Evolutionary conservation across 306 rosid species (phyloP), one percentile per base, ranked within the genome.

Genomic region (Crataegus laevigata): DNA sequence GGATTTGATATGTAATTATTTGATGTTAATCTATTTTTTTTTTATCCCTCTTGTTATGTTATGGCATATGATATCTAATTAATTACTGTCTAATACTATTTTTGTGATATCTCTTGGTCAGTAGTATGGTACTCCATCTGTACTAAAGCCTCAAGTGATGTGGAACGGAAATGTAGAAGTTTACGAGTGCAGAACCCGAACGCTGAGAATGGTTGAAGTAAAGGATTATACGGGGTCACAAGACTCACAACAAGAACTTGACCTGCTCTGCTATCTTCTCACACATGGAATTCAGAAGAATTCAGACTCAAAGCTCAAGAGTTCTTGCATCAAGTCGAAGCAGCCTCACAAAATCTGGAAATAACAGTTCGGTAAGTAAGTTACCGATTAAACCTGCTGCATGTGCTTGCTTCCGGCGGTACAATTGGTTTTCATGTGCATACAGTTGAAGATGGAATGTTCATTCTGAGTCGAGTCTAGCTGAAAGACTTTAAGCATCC

Each of bases 81-180:
- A n/a, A 55, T 10, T n/a, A n/a, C n/a, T 55, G 51, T 55, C 3
- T 8, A 55, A n/a, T 55, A 45, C 51, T 45, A 13, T 13, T 3
- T 45, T 45, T 45, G 51, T 13, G 12, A 45, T 11, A 11, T 22
- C 5, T 51, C 12, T 38, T 57, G 18, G 36, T 3, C 63, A 89
- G 90, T 84, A 68, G 15, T 87, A 85, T 57, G 6, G 8, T 2
- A 54, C 79, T 58, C 90, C 90, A 4, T 58, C 54, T 19, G 3
- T 2, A 8, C 5, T 85, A 4, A 29, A 78, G 22, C 54, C 22
- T 2, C 3, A 14, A 1, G 36, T 11, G 36, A 24, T 65, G 21
- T 60, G 80, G 67, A 32, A 0, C 6, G 14, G 58, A 6, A 21
- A 25, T 36, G 8, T 45, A 6, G 3, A 11, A 11, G 29, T 47